Percentiles rank a stretch among this genome's conserved stretches.
Conservation (phyloP, 345 rosid species). For the Pelargonium nanum region DNA sequence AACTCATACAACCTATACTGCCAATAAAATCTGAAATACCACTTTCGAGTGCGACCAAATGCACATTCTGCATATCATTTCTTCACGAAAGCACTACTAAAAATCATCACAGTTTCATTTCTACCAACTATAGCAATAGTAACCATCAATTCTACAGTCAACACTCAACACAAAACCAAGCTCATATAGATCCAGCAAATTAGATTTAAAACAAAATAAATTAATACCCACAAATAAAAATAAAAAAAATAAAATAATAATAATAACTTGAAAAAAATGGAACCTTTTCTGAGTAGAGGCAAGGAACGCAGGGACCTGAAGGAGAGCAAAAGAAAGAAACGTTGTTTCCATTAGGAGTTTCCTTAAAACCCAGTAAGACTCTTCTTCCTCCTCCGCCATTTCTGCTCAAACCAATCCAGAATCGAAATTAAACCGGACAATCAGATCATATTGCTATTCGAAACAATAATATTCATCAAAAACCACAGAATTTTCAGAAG, state of each 20-base stretch:
- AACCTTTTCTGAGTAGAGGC: conserved; percentile 81
- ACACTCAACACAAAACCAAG: background rate
- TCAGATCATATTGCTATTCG: background rate
- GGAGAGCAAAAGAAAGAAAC: conserved; percentile 71
- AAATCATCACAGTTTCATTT: too few relatives aligned
- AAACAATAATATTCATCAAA: too few relatives aligned
- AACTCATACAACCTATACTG: too few relatives aligned
- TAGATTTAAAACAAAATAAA: too few relatives aligned
- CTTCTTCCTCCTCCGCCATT: conserved; percentile 28
- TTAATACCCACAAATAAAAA: too few relatives aligned
- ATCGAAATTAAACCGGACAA: background rate
- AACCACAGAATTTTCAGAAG: too few relatives aligned
- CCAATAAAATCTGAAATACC: too few relatives aligned
- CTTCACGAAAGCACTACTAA: too few relatives aligned
- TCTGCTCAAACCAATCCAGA: background rate
- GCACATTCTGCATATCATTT: too few relatives aligned
- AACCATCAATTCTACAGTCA: too few relatives aligned
- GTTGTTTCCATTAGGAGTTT: conserved; percentile 53
- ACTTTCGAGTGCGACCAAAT: too few relatives aligned
- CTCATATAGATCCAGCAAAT: background rate
- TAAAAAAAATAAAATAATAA: too few relatives aligned
- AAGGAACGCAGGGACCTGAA: conserved; percentile 85
- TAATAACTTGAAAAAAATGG: background rate
- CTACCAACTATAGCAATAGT: background rate
- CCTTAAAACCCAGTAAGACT: conserved; percentile 52